phyloP scores from a whole-genome alignment of 2,329 filamentous ascomycete species.

The Fusarium verrucosum region DNA sequence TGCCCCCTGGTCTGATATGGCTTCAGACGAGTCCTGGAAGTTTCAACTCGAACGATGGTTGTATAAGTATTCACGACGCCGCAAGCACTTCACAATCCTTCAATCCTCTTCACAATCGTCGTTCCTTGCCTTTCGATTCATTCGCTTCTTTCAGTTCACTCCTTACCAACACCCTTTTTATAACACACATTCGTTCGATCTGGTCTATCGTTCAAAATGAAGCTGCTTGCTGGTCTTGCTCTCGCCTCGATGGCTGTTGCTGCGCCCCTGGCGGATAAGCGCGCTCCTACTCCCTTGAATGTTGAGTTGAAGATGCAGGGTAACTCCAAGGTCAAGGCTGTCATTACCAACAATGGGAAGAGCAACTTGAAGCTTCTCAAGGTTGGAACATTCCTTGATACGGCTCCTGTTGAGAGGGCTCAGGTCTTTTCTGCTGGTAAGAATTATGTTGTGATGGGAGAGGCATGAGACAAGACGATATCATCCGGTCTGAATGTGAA shows the following conservation, averaged over 20 bases:
- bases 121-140: constrained; percentile 19
- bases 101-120: neutral
- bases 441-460: neutral
- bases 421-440: constrained; percentile 58
- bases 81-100: constrained; percentile 2
- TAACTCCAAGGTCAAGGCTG: constrained; percentile 64
- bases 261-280: constrained; percentile 41
- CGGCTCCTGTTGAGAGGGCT: constrained; percentile 63
- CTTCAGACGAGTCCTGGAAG: constrained; percentile 9
- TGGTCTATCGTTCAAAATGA: constrained; percentile 38
- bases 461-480: neutral
- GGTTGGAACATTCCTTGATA: constrained; percentile 63
- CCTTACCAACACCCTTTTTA: constrained; percentile 8
- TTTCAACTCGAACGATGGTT: neutral
- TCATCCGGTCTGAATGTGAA: neutral
- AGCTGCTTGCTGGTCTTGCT: constrained; percentile 43
- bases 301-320: constrained; percentile 59
- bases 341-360: constrained; percentile 62
- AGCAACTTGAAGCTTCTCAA: constrained; percentile 61
- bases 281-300: constrained; percentile 53
- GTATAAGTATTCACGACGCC: constrained; percentile 31
- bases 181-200: constrained; percentile 18
- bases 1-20: constrained; percentile 1
- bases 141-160: constrained; percentile 3
- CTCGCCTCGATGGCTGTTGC: constrained; percentile 41